phyloP scores from a whole-genome alignment of 2,329 filamentous ascomycete species.

The Aspergillus arachidicola region DNA sequence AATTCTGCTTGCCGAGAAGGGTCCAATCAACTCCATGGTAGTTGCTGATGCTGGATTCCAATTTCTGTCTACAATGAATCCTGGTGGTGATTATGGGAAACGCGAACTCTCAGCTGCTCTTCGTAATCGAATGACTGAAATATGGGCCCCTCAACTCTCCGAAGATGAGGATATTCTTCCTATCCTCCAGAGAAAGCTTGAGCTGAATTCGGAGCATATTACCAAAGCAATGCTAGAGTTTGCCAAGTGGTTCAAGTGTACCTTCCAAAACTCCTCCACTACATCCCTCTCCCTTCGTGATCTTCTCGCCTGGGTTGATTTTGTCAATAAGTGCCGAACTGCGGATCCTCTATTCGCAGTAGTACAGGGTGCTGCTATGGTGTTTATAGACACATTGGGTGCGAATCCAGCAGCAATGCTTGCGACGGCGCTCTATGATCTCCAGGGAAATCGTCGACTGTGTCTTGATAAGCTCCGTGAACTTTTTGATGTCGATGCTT shows the following conservation, averaged over 20 bases:
- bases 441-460: constrained; percentile 69
- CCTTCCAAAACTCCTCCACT: constrained; percentile 73
- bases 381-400: constrained; percentile 93
- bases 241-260: constrained; percentile 86
- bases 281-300: constrained; percentile 89
- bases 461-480: constrained; percentile 74
- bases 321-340: constrained; percentile 71
- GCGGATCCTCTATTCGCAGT: constrained; percentile 55
- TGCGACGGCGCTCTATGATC: constrained; percentile 68
- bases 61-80: constrained; percentile 98
- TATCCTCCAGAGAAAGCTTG: constrained; percentile 79
- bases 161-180: constrained; percentile 83
- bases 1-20: constrained; percentile 91
- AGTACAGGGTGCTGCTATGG: constrained; percentile 88
- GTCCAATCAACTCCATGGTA: constrained; percentile 78
- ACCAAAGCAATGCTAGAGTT: constrained; percentile 78
- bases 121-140: constrained; percentile 95
- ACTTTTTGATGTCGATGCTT: constrained; percentile 67
- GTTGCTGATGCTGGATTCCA: constrained; percentile 79
- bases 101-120: constrained; percentile 93
- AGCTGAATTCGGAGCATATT: constrained; percentile 56
- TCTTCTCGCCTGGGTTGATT: constrained; percentile 89
- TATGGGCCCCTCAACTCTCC: constrained; percentile 91
- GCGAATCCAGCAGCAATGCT: constrained; percentile 91
- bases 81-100: constrained; percentile 97